These are phyloP conservation scores for Paramecium biaurelia DNA, from an alignment of 73 alveolate genomes.

Conservation along the genomic window DNA sequence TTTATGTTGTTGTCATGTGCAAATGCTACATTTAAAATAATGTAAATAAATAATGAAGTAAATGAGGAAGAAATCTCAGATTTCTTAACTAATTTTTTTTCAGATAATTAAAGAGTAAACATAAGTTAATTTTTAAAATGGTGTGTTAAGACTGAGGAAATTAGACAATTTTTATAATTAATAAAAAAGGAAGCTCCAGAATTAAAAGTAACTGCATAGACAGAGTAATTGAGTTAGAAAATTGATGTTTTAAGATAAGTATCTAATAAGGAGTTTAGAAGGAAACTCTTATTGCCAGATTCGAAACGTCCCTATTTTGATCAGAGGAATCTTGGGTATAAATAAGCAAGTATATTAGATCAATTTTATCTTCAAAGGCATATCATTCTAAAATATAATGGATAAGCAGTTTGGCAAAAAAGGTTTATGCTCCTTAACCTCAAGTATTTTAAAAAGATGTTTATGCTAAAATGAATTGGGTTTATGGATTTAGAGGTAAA, in stretches of 20 bases:
- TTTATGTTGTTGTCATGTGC: slow-evolving; percentile 89
- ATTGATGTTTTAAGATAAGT: slow-evolving; percentile 22
- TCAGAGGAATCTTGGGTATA: background rate
- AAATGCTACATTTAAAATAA: slow-evolving; percentile 89
- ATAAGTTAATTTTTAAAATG: slow-evolving; percentile 71
- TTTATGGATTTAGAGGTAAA: slow-evolving; percentile 92
- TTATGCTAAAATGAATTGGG: slow-evolving; percentile 87
- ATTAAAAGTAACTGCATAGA: background rate
- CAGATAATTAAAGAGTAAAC: slow-evolving; percentile 72
- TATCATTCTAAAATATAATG: slow-evolving; percentile 62
- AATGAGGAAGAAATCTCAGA: slow-evolving; percentile 77
- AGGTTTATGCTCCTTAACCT: slow-evolving; percentile 64
- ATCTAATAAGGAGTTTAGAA: slow-evolving; percentile 32
- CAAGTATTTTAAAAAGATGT: slow-evolving; percentile 63
- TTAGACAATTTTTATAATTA: slow-evolving; percentile 68
- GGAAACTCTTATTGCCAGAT: slow-evolving; percentile 35
- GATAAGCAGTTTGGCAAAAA: slow-evolving; percentile 66
- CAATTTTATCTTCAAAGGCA: slow-evolving; percentile 53
- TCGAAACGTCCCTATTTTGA: slow-evolving; percentile 1
- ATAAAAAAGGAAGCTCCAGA: slow-evolving; percentile 58
- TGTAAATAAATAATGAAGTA: slow-evolving; percentile 73
- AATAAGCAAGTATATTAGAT: background rate
- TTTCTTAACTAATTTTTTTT: slow-evolving; percentile 72
- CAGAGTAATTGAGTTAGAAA: background rate
- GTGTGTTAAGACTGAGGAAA: slow-evolving; percentile 76